Conservation (phyloP, 257 asterid genomes). For the Capsicum baccatum region DNA sequence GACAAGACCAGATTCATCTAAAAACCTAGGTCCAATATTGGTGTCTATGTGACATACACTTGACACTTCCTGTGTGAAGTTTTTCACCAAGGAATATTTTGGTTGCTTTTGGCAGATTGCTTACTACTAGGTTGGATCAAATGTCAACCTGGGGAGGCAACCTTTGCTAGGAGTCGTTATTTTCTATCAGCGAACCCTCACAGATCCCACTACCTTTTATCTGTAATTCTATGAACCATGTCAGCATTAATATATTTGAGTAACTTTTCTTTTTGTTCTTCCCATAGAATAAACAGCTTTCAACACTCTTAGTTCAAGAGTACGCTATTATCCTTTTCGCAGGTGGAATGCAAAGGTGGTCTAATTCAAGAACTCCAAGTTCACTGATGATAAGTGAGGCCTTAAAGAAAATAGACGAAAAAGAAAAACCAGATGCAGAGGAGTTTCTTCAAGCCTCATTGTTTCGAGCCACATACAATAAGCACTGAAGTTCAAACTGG, state of each 20-base stretch:
- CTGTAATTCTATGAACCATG: background rate
- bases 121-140: background rate
- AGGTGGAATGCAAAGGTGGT: background rate
- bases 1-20: no score
- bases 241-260: background rate
- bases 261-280: background rate
- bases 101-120: background rate
- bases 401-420: background rate
- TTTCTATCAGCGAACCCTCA: background rate
- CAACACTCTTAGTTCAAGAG: background rate
- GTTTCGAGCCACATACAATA: background rate
- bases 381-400: conserved; percentile 4
- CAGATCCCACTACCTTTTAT: background rate
- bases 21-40: no score
- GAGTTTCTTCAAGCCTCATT: background rate
- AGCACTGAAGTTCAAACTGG: background rate
- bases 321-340: background rate
- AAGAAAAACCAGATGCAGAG: background rate
- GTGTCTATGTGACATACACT: no score
- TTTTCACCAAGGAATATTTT: no score
- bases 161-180: background rate
- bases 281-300: background rate
- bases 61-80: no score
- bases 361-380: background rate
- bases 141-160: background rate